Conservation (phyloP, 2,329 filamentous ascomycete genomes). For the Colletotrichum australisinense region DNA sequence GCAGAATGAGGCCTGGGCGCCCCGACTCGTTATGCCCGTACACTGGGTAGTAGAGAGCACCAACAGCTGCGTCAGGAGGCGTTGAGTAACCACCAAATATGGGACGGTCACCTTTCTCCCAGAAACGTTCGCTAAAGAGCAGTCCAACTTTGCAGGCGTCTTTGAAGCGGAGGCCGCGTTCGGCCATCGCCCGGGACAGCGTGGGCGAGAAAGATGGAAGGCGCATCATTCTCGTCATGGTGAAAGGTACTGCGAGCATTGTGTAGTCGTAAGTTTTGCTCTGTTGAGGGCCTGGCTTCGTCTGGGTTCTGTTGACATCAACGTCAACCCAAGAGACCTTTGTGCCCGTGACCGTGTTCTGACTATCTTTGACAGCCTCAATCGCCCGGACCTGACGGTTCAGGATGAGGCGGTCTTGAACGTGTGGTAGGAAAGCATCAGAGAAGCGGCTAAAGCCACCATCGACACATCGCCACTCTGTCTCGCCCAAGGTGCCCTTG, state of each 20-base stretch:
- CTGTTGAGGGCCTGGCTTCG: conserved; percentile 49
- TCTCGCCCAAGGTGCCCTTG: conserved; percentile 40
- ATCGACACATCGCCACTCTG: conserved; percentile 38
- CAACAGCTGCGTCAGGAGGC: conserved; percentile 67
- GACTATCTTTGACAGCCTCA: conserved; percentile 49
- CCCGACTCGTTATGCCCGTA: conserved; percentile 68
- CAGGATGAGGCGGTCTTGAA: conserved; percentile 67
- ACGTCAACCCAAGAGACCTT: conserved; percentile 60
- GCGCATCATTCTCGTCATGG: conserved; percentile 64
- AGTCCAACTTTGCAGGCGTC: conserved; percentile 66
- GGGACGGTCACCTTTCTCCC: conserved; percentile 54
- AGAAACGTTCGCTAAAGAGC: conserved; percentile 70
- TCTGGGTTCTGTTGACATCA: conserved; percentile 40
- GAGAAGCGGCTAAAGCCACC: conserved; percentile 64
- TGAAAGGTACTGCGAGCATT: conserved; percentile 70
- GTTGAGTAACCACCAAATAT: conserved; percentile 70
- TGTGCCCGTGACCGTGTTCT: background rate
- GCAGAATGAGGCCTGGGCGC: conserved; percentile 64
- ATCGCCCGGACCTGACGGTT: conserved; percentile 67
- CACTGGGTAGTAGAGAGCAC: conserved; percentile 69
- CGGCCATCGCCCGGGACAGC: conserved; percentile 54
- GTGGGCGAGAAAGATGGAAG: conserved; percentile 45
- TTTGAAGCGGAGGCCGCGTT: conserved; percentile 47
- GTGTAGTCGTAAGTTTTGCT: conserved; percentile 70
- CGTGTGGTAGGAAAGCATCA: conserved; percentile 69